These are phyloP conservation scores for Posidonia oceanica DNA, from an alignment of 116 monocot species.

Conservation along the genomic window DNA sequence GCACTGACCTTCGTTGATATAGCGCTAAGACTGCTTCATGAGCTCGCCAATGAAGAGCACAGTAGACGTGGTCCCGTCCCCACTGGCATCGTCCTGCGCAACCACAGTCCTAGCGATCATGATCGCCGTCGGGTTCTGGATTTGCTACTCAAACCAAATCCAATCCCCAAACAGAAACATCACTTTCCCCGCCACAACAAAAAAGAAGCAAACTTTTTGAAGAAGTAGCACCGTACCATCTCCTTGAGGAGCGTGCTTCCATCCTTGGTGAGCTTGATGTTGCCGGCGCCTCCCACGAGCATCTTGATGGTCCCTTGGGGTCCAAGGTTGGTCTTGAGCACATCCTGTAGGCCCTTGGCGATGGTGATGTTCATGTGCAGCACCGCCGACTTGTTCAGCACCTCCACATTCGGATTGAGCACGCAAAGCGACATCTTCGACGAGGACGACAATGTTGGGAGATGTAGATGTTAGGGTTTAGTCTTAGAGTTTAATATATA, in stretches of 20 bases:
- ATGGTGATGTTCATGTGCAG: constrained; percentile 99
- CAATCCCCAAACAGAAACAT: background rate
- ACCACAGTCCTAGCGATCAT: constrained; percentile 99
- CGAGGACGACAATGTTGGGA: too few species aligned
- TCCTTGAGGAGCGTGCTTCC: constrained; percentile 98
- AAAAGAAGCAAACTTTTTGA: background rate
- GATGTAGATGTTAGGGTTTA: too few species aligned
- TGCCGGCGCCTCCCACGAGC: constrained; percentile 95
- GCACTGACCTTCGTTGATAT: constrained; percentile 3
- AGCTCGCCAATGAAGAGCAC: constrained; percentile 97
- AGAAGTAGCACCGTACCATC: constrained; percentile 34
- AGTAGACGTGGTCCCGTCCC: constrained; percentile 96
- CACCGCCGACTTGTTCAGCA: constrained; percentile 94
- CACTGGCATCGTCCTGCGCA: constrained; percentile 87
- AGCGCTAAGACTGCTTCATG: constrained; percentile 93
- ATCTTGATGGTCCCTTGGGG: constrained; percentile 99
- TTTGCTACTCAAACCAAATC: constrained; percentile 47
- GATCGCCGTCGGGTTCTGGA: constrained; percentile 95
- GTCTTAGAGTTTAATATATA: too few species aligned
- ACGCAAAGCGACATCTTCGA: constrained; percentile 75
- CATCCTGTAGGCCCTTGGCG: constrained; percentile 95
- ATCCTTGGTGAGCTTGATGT: constrained; percentile 97
- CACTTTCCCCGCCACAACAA: too few species aligned
- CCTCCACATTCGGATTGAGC: constrained; percentile 95
- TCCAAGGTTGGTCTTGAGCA: constrained; percentile 97